Evolutionary conservation across 1,284 basidiomycete species (phyloP).

Genomic region (Sphagnurus paluster): DNA sequence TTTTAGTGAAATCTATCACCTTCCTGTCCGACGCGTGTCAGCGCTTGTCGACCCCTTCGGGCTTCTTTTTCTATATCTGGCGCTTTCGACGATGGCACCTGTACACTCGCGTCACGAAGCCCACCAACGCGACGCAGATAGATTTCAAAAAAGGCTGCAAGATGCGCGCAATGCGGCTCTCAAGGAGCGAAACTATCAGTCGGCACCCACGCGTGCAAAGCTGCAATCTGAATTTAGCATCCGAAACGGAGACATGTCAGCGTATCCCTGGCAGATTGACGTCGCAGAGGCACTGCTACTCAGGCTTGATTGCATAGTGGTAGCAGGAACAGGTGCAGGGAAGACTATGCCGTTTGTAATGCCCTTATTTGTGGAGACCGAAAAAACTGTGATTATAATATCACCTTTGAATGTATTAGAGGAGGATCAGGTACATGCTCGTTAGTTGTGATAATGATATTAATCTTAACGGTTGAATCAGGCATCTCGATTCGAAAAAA

Average conservation of each 20-base stretch:
- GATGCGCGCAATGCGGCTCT: too few relatives aligned
- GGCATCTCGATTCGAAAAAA: conserved; percentile 16
- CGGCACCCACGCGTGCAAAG: too few relatives aligned
- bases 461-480: neutral
- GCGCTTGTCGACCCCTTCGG: too few relatives aligned
- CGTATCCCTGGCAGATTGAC: conserved; percentile 17
- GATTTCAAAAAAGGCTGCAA: too few relatives aligned
- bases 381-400: conserved; percentile 28
- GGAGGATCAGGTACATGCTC: neutral
- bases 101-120: neutral
- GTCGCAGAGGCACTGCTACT: conserved; percentile 31
- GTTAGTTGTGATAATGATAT: neutral
- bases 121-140: neutral
- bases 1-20: conserved; percentile 8
- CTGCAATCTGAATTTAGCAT: too few relatives aligned
- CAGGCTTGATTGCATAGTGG: conserved; percentile 31
- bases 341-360: conserved; percentile 38
- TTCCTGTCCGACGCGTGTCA: neutral
- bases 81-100: neutral
- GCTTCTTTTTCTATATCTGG: too few relatives aligned
- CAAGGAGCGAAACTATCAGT: too few relatives aligned
- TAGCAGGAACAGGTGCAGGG: conserved; percentile 34
- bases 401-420: conserved; percentile 30
- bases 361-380: conserved; percentile 24
- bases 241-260: too few relatives aligned